A percentile compares a stretch with the other conserved stretches of the same genome.
Evolutionary conservation across 2,329 filamentous ascomycete genomes (phyloP).

Genomic region (Dissoconium aciculare): DNA sequence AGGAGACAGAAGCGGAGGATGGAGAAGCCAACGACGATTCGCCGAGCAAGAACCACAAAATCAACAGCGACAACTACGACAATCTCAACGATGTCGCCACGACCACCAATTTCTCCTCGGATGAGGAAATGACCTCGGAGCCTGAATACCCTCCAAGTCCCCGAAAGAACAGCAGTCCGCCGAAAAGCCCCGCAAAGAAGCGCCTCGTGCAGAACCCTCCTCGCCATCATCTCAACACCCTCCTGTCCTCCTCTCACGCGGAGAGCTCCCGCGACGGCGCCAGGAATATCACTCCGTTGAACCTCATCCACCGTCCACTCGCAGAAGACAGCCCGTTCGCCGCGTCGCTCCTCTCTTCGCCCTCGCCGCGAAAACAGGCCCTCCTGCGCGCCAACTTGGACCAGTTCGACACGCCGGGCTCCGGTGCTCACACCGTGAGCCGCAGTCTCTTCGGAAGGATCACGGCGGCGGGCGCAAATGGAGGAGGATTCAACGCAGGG

Average conservation of each 20-base stretch:
- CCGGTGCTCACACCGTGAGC: neutral
- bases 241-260: conserved; percentile 5
- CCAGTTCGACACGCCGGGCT: conserved; percentile 9
- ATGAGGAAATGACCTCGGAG: conserved; percentile 15
- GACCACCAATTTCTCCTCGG: too few relatives aligned
- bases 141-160: conserved; percentile 25
- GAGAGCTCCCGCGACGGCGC: conserved; percentile 17
- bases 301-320: conserved; percentile 13
- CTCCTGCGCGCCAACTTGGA: conserved; percentile 3
- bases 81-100: too few relatives aligned
- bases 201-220: conserved; percentile 2
- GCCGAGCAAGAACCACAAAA: too few relatives aligned
- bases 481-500: too few relatives aligned
- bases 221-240: neutral
- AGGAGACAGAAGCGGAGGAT: too few relatives aligned
- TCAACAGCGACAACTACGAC: too few relatives aligned
- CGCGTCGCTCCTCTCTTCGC: conserved; percentile 6
- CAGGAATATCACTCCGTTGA: conserved; percentile 17
- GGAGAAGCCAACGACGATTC: too few relatives aligned
- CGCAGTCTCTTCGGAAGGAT: conserved; percentile 1
- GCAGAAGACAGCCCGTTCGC: conserved; percentile 15
- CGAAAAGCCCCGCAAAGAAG: conserved; percentile 16
- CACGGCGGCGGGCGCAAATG: neutral
- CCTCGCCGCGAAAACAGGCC: conserved; percentile 18
- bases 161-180: conserved; percentile 17